Evolutionary conservation across 1,284 basidiomycete genomes (phyloP), one percentile per base, ranked within the genome.

Genomic region (Anthracocystis walkeri): DNA sequence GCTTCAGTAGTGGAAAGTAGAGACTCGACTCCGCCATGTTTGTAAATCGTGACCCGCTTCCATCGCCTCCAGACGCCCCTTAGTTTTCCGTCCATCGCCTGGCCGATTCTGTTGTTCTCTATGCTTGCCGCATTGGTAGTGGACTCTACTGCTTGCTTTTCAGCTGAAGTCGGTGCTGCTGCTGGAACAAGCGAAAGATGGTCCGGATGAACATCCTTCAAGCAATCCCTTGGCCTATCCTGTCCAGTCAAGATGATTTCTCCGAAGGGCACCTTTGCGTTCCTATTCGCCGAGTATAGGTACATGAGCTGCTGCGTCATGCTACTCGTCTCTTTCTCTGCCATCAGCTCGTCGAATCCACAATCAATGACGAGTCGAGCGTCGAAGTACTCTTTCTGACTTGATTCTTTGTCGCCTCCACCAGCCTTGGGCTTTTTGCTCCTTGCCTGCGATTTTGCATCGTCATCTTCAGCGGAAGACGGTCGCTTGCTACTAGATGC

Each of bases 271-370:
- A 87, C 88, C 5, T 88, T 82, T 1, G 93, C 90, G 51, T 89
- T 89, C 56, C 93, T 90, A 85, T 98, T 96, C 49, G 90, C 89
- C 75, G 92, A 92, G 86, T 98, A 97, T 38, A 93, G 90, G 83
- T 93, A 97, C 35, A 91, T 91, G 58, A 98, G 87, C 86, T 99
- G 97, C 41, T 92, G 92, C 51, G 90, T 90, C 83, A 99, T 89
- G 20, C 94, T 97, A 68, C 88, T 90, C 68, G 96, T 89, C 88
- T 99, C 97, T 93, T 94, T 95, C 60, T 95, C 94, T 52, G 87
- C 90, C 97, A 99, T 99, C 86, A 92, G 88, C 51, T 94, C 90
- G 85, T 99, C 97, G 84, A 99, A 99, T 2, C 91, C 94, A 7
- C 97, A 88, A 86, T 99, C 97, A 29, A 99, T 87, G 21, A 97